These are phyloP conservation scores for Heritiera littoralis DNA, from an alignment of 345 rosid species.

Conservation along the genomic window DNA sequence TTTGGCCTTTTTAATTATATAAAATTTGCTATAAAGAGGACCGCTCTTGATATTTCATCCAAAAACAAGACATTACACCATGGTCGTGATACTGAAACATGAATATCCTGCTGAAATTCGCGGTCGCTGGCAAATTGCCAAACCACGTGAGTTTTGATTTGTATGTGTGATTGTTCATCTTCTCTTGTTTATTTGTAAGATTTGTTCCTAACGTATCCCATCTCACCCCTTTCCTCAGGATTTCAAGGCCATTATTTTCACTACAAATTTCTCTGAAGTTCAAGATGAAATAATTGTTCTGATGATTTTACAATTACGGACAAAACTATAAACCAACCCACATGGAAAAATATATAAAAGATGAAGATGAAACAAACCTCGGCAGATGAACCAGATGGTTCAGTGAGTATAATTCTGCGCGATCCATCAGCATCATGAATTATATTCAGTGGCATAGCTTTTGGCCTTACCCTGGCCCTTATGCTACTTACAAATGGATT, in stretches of 20 bases:
- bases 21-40: not conserved
- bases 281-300: not conserved
- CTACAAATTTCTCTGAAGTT: not conserved
- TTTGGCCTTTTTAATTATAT: not conserved
- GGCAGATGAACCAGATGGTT: slow-evolving; percentile 79
- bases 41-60: not conserved
- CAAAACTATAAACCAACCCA: not conserved
- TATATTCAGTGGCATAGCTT: slow-evolving; percentile 69
- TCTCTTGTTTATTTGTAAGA: no score
- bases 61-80: not conserved
- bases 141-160: no score
- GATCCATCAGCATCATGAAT: slow-evolving; percentile 62
- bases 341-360: not conserved
- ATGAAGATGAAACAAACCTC: slow-evolving; percentile 43
- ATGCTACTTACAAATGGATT: slow-evolving; percentile 60
- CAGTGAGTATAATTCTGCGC: slow-evolving; percentile 69
- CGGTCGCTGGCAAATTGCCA: no score
- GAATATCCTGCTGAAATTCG: no score
- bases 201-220: no score
- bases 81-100: no score
- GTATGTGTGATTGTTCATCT: no score
- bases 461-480: slow-evolving; percentile 43
- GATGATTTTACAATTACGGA: not conserved
- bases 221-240: not conserved
- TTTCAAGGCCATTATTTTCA: not conserved